phyloP scores from a whole-genome alignment of 2,329 filamentous ascomycete genomes.

The Exophiala sideris region DNA sequence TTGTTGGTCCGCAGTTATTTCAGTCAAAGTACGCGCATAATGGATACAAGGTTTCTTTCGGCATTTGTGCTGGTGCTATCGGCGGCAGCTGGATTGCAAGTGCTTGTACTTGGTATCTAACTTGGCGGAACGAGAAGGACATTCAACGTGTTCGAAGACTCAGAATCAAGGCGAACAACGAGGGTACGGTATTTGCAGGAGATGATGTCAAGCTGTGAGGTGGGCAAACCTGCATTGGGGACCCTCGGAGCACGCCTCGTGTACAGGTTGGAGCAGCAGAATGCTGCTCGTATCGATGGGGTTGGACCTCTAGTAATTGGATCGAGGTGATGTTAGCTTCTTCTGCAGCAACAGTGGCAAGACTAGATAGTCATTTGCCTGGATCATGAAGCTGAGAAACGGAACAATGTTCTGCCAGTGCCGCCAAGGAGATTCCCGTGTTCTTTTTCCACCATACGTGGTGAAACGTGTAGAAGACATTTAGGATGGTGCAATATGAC shows the following conservation, averaged over 20 bases:
- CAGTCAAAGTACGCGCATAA: constrained; percentile 43
- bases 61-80: constrained; percentile 37
- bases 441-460: neutral
- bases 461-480: neutral
- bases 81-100: constrained; percentile 38
- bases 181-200: constrained; percentile 30
- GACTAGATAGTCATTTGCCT: neutral
- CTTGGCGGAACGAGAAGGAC: constrained; percentile 41
- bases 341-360: neutral
- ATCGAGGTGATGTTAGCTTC: no score
- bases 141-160: constrained; percentile 33
- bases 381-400: no score
- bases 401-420: no score
- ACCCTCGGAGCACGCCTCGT: no score
- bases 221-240: neutral
- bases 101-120: constrained; percentile 43
- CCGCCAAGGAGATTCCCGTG: no score
- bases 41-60: constrained; percentile 46
- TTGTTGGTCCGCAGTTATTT: constrained; percentile 49
- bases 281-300: no score
- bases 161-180: constrained; percentile 31
- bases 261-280: no score
- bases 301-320: no score
- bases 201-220: constrained; percentile 31
- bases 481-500: neutral